Conservation (phyloP, 495 filamentous ascomycete genomes). For the Geoglossum glabrum region DNA sequence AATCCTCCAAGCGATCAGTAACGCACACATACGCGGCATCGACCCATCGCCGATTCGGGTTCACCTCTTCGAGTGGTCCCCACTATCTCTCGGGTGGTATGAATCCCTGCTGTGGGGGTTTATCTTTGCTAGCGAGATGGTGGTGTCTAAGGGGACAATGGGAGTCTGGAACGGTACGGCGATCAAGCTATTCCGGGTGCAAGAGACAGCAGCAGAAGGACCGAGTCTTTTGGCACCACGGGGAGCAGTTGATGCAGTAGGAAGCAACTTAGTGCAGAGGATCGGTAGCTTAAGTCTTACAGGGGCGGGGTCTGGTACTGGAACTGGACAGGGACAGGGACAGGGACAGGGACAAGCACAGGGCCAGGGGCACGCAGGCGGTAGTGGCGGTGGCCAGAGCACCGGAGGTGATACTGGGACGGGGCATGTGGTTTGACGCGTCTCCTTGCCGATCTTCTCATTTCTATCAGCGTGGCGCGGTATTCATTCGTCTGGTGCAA, state of each 20-base stretch:
- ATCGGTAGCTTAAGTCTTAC: constrained; percentile 55
- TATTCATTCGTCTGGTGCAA: neutral
- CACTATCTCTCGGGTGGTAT: constrained; percentile 86
- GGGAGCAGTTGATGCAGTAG: constrained; percentile 89
- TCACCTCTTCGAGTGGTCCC: constrained; percentile 91
- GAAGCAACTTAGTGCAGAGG: constrained; percentile 71
- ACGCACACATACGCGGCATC: constrained; percentile 31
- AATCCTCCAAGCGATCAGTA: constrained; percentile 10
- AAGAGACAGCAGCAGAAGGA: constrained; percentile 59
- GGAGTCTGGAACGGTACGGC: constrained; percentile 87
- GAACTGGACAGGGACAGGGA: neutral
- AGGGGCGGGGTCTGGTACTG: neutral
- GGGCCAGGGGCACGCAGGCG: neutral
- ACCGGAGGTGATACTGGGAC: neutral
- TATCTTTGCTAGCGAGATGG: constrained; percentile 77
- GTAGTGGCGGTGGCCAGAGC: neutral
- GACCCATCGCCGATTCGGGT: constrained; percentile 58
- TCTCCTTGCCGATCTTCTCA: neutral
- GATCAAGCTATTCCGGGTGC: constrained; percentile 77
- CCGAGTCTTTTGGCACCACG: constrained; percentile 66
- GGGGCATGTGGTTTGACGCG: neutral
- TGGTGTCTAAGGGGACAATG: constrained; percentile 69
- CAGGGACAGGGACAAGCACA: neutral
- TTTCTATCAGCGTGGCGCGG: neutral
- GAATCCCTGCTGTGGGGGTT: constrained; percentile 91